These are phyloP conservation scores for Poronia punctata DNA, from an alignment of 495 filamentous ascomycete genomes.

Conservation along the genomic window DNA sequence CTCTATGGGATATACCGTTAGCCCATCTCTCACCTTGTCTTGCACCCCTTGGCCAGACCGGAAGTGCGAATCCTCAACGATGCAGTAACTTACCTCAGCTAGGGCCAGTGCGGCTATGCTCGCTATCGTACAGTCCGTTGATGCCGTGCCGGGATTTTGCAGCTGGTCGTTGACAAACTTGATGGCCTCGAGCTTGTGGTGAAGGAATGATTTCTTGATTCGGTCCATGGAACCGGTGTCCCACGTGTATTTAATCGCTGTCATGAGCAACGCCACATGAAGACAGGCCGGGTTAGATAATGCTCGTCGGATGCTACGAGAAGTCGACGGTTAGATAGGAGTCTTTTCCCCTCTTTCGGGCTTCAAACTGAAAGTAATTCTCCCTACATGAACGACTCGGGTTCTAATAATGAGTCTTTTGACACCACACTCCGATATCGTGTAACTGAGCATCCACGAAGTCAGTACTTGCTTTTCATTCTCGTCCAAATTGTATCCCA, in stretches of 20 bases:
- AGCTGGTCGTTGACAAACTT: slow-evolving; percentile 16
- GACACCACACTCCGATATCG: slow-evolving; percentile 11
- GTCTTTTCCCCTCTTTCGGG: too few species aligned
- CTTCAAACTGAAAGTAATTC: too few species aligned
- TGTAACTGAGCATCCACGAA: slow-evolving; percentile 1
- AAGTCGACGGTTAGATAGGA: neutral
- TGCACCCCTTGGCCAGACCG: neutral
- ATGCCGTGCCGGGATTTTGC: slow-evolving; percentile 5
- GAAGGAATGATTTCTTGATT: slow-evolving; percentile 15
- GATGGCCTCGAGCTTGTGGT: slow-evolving; percentile 22
- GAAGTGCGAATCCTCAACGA: too few species aligned
- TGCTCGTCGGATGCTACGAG: slow-evolving; percentile 7
- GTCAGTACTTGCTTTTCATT: slow-evolving; percentile 1
- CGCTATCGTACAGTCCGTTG: slow-evolving; percentile 9
- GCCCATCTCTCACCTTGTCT: neutral
- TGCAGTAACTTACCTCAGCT: slow-evolving; percentile 12
- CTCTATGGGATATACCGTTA: slow-evolving; percentile 8
- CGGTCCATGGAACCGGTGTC: slow-evolving; percentile 10
- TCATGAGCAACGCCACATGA: slow-evolving; percentile 13
- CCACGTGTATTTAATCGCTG: slow-evolving; percentile 17
- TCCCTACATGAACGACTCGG: slow-evolving; percentile 8
- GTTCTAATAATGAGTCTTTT: slow-evolving; percentile 7
- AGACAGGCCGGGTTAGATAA: slow-evolving; percentile 13
- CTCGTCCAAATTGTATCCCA: neutral
- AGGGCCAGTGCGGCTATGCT: slow-evolving; percentile 10